These are phyloP conservation scores for Ocimum tenuiflorum DNA, from an alignment of 257 asterid genomes.

Conservation along the genomic window DNA sequence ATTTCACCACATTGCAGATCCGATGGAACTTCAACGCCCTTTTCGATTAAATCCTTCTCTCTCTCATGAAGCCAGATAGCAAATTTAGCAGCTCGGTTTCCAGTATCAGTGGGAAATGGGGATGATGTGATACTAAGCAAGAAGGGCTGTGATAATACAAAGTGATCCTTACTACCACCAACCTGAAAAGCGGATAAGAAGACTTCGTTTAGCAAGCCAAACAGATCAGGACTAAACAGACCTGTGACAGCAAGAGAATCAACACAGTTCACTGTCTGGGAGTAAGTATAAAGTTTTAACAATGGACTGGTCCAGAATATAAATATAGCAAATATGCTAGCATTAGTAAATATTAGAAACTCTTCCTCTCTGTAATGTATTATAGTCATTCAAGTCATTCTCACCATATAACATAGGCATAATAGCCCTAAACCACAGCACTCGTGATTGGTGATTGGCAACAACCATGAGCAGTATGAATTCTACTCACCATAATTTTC, in stretches of 20 bases:
- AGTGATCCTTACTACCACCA: constrained; percentile 70
- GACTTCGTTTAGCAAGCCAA: constrained; percentile 9
- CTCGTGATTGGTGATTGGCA: not conserved
- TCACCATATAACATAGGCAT: constrained; percentile 3
- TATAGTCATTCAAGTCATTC: constrained; percentile 1
- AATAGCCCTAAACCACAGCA: not conserved
- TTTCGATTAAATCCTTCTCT: constrained; percentile 63
- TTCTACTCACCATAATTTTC: constrained; percentile 64
- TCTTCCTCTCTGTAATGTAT: not conserved
- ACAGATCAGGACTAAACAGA: constrained; percentile 8
- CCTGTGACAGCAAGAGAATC: constrained; percentile 8
- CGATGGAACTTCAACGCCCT: constrained; percentile 55
- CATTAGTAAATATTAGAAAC: not conserved
- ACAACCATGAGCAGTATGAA: constrained; percentile 11
- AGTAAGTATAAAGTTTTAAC: constrained; percentile 2
- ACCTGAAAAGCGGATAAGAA: constrained; percentile 44
- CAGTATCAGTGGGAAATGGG: constrained; percentile 66
- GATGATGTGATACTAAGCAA: constrained; percentile 56
- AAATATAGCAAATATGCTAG: not conserved
- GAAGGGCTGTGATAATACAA: constrained; percentile 74
- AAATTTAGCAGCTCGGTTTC: constrained; percentile 68
- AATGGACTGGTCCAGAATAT: not conserved
- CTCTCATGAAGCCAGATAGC: constrained; percentile 68
- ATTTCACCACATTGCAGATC: constrained; percentile 88
- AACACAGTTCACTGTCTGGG: not conserved